phyloP scores from a whole-genome alignment of 1,284 basidiomycete genomes.

The Puccinia brachypodii region DNA sequence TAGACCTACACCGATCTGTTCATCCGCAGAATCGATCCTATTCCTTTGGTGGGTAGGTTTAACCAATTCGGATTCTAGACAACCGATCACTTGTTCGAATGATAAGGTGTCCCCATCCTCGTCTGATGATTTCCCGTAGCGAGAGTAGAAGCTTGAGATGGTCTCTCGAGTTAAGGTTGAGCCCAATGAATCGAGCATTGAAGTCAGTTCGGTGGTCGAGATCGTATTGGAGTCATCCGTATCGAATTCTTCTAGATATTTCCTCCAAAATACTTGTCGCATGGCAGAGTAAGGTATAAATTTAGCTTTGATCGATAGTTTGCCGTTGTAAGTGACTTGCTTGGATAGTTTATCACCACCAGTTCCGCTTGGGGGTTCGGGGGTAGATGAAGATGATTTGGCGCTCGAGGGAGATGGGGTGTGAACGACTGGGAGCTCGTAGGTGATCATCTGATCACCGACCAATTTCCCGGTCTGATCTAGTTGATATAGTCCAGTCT shows the following conservation, averaged over 20 bases:
- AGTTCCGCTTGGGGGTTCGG: background rate
- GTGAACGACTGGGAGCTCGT: conserved; percentile 48
- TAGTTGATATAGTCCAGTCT: conserved; percentile 70
- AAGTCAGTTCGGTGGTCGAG: conserved; percentile 81
- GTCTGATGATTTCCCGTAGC: conserved; percentile 63
- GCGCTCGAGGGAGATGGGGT: background rate
- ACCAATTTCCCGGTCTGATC: conserved; percentile 61
- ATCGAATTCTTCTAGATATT: conserved; percentile 87
- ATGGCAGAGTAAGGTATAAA: conserved; percentile 87
- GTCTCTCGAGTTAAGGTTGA: conserved; percentile 83
- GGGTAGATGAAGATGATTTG: background rate
- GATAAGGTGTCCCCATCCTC: conserved; percentile 71
- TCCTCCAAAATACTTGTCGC: conserved; percentile 73
- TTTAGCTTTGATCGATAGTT: conserved; percentile 67
- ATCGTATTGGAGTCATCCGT: conserved; percentile 76
- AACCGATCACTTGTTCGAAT: conserved; percentile 73
- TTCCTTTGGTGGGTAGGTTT: conserved; percentile 20
- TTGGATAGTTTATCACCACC: no score
- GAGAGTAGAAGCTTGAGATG: conserved; percentile 62
- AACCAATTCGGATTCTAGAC: conserved; percentile 70
- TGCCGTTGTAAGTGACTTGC: conserved; percentile 24
- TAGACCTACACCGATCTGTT: conserved; percentile 8
- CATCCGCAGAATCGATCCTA: conserved; percentile 9
- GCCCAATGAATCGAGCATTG: conserved; percentile 96
- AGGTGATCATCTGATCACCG: conserved; percentile 62